A percentile compares a stretch with the other conserved stretches of the same genome.
These are phyloP conservation scores for Saccharum officinarum DNA, from an alignment of 176 grass and related monocot genomes.

Conservation along the genomic window DNA sequence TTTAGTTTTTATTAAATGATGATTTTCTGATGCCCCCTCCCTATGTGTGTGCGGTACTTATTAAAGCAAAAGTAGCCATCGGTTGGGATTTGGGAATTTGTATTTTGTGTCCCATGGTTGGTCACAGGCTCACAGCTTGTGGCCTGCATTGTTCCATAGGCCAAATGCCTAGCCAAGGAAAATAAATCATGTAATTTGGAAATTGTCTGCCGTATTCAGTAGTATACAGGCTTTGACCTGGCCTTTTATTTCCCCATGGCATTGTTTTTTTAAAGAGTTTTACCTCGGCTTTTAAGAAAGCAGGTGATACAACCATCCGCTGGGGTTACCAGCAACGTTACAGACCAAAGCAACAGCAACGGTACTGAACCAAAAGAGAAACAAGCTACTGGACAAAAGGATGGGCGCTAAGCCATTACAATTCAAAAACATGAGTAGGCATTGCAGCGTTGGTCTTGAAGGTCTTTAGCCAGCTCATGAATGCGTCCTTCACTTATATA, in stretches of 20 bases:
- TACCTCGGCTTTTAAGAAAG: no score
- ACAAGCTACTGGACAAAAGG: no score
- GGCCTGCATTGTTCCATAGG: neutral
- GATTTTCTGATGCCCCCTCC: neutral
- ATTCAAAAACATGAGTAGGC: no score
- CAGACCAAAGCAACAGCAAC: no score
- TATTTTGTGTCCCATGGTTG: neutral
- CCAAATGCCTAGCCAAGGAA: neutral
- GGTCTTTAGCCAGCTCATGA: no score
- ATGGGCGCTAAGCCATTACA: no score
- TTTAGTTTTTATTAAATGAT: neutral
- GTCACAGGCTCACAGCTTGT: neutral
- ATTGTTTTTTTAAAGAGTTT: neutral
- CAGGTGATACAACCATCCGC: no score
- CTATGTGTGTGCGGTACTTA: neutral
- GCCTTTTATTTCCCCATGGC: neutral
- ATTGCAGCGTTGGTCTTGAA: no score
- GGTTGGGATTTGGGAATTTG: neutral
- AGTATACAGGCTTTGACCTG: neutral
- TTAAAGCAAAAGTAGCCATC: neutral
- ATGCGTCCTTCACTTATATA: no score
- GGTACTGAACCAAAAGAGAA: no score
- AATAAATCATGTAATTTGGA: neutral
- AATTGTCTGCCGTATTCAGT: neutral
- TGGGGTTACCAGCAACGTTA: no score